phyloP scores from a whole-genome alignment of 257 asterid species.

The Lycium barbarum region DNA sequence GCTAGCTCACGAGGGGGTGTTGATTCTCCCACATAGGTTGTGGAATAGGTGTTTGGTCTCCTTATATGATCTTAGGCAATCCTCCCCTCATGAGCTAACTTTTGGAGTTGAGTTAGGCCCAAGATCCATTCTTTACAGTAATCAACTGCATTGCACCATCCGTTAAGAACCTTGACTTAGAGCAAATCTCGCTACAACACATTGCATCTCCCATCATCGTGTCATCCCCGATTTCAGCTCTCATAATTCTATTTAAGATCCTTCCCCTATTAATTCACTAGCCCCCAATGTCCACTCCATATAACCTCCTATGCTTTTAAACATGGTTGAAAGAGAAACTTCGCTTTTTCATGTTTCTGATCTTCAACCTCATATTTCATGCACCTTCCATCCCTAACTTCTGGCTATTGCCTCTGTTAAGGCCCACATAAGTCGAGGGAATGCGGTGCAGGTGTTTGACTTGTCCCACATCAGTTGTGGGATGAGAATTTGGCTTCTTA shows the following conservation, averaged over 20 bases:
- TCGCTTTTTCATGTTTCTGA: background rate
- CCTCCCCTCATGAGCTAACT: too few species aligned
- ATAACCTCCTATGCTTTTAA: background rate
- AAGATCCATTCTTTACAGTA: too few species aligned
- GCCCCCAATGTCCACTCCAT: background rate
- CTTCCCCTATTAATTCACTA: background rate
- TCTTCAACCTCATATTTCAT: constrained; percentile 13
- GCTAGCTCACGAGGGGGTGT: too few species aligned
- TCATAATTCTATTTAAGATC: background rate
- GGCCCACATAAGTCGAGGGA: constrained; percentile 2
- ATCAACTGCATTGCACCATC: constrained; percentile 2
- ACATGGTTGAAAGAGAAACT: constrained; percentile 15
- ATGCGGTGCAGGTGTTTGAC: background rate
- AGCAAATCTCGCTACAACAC: constrained; percentile 2
- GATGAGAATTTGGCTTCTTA: constrained; percentile 1
- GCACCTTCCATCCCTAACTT: background rate
- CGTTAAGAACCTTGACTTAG: constrained; percentile 5
- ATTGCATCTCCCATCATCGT: background rate
- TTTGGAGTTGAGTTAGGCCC: too few species aligned
- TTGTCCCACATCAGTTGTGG: background rate
- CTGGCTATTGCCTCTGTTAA: background rate
- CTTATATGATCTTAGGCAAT: too few species aligned
- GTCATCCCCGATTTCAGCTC: background rate
- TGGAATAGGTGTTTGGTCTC: too few species aligned
- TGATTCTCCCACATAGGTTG: too few species aligned